Evolutionary conservation across 495 filamentous ascomycete genomes (phyloP), one percentile per base, ranked within the genome.

Genomic region (Tuber indicum): DNA sequence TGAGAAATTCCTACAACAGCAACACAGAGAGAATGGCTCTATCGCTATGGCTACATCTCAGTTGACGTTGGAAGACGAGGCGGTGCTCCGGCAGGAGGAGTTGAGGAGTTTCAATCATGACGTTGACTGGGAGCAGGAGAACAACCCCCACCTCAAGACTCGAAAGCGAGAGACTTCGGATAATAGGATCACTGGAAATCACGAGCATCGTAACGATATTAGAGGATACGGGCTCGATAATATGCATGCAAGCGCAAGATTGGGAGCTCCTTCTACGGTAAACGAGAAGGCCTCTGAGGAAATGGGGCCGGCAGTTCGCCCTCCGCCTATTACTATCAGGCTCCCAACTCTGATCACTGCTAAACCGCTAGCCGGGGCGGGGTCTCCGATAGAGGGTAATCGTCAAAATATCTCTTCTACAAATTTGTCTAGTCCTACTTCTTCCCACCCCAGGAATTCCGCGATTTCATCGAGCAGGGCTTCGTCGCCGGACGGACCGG

Each of bases 31-130:
- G 75, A 66, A 66, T 66, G 26, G 58, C 26, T 66, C 58, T 32
- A 17, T 66, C 26, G 58, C 58, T 17, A 19, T 66, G 58, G 26
- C 32, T 66, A 36, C 58, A 66, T 88, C 89, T 47, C 87, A 87
- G 46, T 88, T 90, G 77, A 86, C 87, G 49, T 84, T 87, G 41
- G 89, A 91, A 78, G 89, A 91, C 73, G 90, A 92, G 72, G 86
- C 89, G 45, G 84, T 92, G 23, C 86, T 88, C 71, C 86, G 89
- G 58, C 87, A 87, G 3, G 91, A 93, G 74, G 85, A 86, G 32
- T 85, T 92, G 81, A 87, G 88, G 74, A 95, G 92, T 81, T 94
- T 94, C 86, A 97, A 97, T 80, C 92, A 97, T 79, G 93, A 96
- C 79, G 88, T 91, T 69, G 91, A 93, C 75, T 89, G 90, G 87